These are phyloP conservation scores for Saccharomyces paradoxus DNA, from an alignment of 805 yeast species.

Conservation along the genomic window DNA sequence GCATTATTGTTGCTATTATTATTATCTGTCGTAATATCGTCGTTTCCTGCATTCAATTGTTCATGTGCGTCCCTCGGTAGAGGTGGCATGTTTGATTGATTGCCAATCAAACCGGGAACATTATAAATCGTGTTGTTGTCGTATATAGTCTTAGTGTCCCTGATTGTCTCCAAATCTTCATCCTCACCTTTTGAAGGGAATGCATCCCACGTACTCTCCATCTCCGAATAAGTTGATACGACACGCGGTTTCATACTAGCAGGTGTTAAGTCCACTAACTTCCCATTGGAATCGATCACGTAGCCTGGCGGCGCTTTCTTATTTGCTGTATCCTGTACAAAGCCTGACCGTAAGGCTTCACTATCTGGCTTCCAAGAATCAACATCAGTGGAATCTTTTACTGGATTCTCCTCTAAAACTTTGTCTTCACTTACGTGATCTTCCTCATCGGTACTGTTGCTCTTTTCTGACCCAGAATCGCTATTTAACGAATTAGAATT, in stretches of 20 bases:
- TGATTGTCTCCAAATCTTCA: slow-evolving; percentile 27
- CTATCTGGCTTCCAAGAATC: slow-evolving; percentile 52
- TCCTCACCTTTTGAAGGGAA: slow-evolving; percentile 24
- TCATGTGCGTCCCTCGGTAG: slow-evolving; percentile 18
- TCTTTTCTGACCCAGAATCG: background rate
- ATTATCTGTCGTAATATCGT: background rate
- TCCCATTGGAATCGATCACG: slow-evolving; percentile 28
- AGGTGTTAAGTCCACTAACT: slow-evolving; percentile 26
- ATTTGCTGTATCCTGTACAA: slow-evolving; percentile 35
- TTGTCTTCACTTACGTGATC: background rate
- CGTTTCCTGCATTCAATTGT: background rate
- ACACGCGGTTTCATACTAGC: slow-evolving; percentile 25
- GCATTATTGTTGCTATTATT: background rate
- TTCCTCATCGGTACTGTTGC: background rate
- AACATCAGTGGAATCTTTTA: slow-evolving; percentile 20
- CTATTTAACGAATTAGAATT: slow-evolving; percentile 10
- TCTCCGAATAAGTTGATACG: slow-evolving; percentile 27
- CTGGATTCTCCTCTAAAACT: slow-evolving; percentile 10
- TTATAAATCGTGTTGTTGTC: slow-evolving; percentile 31
- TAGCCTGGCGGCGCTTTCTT: slow-evolving; percentile 30
- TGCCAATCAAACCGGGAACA: slow-evolving; percentile 29
- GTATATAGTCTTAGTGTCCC: slow-evolving; percentile 29
- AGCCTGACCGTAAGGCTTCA: slow-evolving; percentile 28
- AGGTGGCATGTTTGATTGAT: slow-evolving; percentile 26
- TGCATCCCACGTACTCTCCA: slow-evolving; percentile 31